Evolutionary conservation across 805 yeast genomes (phyloP).

Genomic region (Blastobotrys mokoenaii): DNA sequence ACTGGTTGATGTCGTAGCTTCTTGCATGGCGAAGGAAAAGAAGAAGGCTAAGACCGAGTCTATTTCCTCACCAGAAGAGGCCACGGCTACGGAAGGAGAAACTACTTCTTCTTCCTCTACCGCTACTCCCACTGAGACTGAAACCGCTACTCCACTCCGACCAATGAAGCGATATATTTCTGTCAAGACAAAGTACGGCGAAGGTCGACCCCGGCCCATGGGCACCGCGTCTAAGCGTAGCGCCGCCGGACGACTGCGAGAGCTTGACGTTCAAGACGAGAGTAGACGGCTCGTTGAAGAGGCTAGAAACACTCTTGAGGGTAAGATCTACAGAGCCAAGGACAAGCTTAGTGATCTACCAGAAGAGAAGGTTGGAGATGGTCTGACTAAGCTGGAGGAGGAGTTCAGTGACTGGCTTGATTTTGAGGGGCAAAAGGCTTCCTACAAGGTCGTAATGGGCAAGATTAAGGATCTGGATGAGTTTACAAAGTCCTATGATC

Average conservation of each 20-base stretch:
- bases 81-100: conserved; percentile 9
- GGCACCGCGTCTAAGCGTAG: conserved; percentile 39
- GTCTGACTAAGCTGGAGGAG: conserved; percentile 26
- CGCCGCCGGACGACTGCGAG: conserved; percentile 41
- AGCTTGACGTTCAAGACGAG: conserved; percentile 47
- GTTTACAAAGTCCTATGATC: conserved; percentile 1
- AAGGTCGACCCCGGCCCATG: conserved; percentile 36
- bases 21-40: conserved; percentile 11
- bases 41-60: conserved; percentile 4
- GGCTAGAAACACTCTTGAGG: conserved; percentile 61
- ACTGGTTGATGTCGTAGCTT: conserved; percentile 9
- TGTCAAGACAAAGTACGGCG: conserved; percentile 29
- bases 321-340: conserved; percentile 62
- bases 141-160: conserved; percentile 10
- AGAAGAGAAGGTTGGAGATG: conserved; percentile 34
- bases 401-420: conserved; percentile 72
- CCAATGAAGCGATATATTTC: conserved; percentile 12
- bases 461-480: conserved; percentile 20
- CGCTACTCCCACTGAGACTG: conserved; percentile 14
- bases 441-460: conserved; percentile 31
- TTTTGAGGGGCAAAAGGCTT: conserved; percentile 51
- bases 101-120: conserved; percentile 3
- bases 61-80: conserved; percentile 6
- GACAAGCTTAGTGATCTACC: conserved; percentile 42
- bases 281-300: conserved; percentile 48